phyloP scores from a whole-genome alignment of 768 basidiomycete genomes.

The Mycena haematopus region DNA sequence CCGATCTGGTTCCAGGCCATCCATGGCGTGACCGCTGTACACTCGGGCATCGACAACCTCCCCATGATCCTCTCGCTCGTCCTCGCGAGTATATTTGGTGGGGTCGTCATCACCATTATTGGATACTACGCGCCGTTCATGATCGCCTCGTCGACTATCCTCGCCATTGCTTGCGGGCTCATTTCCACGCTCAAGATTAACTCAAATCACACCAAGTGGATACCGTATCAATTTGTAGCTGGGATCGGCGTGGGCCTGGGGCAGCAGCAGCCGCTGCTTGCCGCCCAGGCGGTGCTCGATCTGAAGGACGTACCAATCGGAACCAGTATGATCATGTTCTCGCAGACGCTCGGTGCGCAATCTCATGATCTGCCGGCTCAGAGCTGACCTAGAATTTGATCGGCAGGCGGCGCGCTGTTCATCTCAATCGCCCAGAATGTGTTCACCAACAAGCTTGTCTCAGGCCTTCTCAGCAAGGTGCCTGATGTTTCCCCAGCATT shows the following conservation, averaged over 20 bases:
- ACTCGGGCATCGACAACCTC: constrained; percentile 42
- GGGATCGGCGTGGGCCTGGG: constrained; percentile 38
- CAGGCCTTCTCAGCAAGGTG: background rate
- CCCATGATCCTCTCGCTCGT: constrained; percentile 45
- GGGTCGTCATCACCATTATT: constrained; percentile 40
- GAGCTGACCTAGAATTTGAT: background rate
- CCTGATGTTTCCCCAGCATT: background rate
- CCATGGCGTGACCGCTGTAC: constrained; percentile 42
- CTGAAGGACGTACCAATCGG: constrained; percentile 23
- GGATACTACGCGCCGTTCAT: constrained; percentile 43
- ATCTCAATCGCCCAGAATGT: constrained; percentile 31
- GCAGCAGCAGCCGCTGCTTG: constrained; percentile 30
- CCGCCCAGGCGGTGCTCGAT: constrained; percentile 25
- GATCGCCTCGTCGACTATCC: constrained; percentile 37
- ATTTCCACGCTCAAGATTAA: constrained; percentile 38
- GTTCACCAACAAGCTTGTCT: constrained; percentile 17
- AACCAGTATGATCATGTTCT: constrained; percentile 29
- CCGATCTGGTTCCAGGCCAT: constrained; percentile 42
- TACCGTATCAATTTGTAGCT: constrained; percentile 33
- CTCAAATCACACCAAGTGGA: constrained; percentile 29
- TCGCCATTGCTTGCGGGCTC: constrained; percentile 43
- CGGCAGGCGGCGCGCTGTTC: constrained; percentile 25
- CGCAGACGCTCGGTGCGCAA: constrained; percentile 22
- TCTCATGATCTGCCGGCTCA: background rate
- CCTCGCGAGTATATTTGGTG: constrained; percentile 44